Conservation (phyloP, 2,329 filamentous ascomycete genomes). For the Uncinocarpus reesii region DNA sequence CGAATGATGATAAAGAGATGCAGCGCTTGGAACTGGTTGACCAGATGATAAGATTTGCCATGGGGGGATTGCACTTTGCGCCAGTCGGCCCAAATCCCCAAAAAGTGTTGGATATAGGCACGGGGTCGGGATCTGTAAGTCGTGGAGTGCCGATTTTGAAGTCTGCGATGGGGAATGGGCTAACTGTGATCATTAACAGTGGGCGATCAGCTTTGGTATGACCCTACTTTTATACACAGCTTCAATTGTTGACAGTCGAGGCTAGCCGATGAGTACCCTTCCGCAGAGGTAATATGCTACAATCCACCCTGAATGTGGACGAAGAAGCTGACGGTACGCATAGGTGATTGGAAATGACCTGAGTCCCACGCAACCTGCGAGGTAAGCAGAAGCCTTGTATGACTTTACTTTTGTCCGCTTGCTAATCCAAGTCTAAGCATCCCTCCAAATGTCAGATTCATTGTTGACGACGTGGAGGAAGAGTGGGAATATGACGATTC, state of each 20-base stretch:
- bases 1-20: slow-evolving; percentile 47
- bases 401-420: neutral
- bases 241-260: neutral
- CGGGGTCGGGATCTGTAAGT: slow-evolving; percentile 39
- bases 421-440: slow-evolving; percentile 30
- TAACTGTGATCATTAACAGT: slow-evolving; percentile 10
- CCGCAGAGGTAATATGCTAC: slow-evolving; percentile 14
- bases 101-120: slow-evolving; percentile 48
- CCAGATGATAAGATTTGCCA: slow-evolving; percentile 29
- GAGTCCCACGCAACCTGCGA: slow-evolving; percentile 13
- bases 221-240: neutral
- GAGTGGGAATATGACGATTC: slow-evolving; percentile 45
- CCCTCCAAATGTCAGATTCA: slow-evolving; percentile 50
- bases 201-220: slow-evolving; percentile 23
- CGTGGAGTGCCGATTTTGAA: neutral
- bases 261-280: slow-evolving; percentile 14
- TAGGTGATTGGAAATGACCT: slow-evolving; percentile 16
- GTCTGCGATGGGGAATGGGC: neutral
- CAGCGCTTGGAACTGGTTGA: slow-evolving; percentile 44
- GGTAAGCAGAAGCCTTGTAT: slow-evolving; percentile 7
- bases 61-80: slow-evolving; percentile 38
- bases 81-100: slow-evolving; percentile 36
- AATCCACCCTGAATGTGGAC: neutral
- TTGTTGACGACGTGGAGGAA: slow-evolving; percentile 53
- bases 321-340: neutral